Conservation (phyloP, 2,329 filamentous ascomycete species). For the Chrysoporthe deuterocubensis region DNA sequence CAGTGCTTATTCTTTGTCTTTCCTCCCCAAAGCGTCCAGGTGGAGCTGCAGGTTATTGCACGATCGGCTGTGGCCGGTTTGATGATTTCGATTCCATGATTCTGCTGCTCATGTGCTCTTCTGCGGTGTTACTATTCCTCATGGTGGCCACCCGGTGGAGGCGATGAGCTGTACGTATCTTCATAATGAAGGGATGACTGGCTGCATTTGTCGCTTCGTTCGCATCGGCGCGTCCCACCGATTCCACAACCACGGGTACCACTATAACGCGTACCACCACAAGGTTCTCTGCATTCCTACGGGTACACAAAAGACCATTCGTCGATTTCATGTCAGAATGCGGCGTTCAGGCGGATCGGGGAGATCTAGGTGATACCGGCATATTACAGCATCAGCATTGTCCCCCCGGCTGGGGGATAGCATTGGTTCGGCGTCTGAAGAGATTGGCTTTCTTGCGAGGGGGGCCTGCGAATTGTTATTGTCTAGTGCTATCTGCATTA, state of each 20-base stretch:
- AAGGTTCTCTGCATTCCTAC: background rate
- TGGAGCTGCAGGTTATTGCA: constrained; percentile 28
- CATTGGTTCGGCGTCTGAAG: constrained; percentile 10
- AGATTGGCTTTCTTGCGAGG: background rate
- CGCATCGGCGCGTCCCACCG: background rate
- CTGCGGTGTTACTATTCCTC: constrained; percentile 15
- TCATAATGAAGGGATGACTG: background rate
- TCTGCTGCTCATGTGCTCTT: constrained; percentile 21
- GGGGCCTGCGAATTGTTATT: background rate
- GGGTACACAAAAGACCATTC: background rate
- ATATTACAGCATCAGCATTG: constrained; percentile 5
- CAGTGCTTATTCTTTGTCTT: background rate
- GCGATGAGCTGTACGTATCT: background rate
- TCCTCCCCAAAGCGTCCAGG: constrained; percentile 17
- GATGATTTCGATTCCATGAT: constrained; percentile 27
- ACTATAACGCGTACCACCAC: background rate
- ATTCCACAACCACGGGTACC: background rate
- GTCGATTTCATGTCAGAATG: constrained; percentile 7
- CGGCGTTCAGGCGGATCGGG: constrained; percentile 8
- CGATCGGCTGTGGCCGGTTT: constrained; percentile 25
- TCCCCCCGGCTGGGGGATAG: background rate
- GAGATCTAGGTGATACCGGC: background rate
- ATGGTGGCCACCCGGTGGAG: constrained; percentile 22
- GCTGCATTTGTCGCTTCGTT: background rate
- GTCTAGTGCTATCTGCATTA: constrained; percentile 1